Evolutionary conservation across 768 basidiomycete genomes (phyloP).

Genomic region (Daedalea quercina): DNA sequence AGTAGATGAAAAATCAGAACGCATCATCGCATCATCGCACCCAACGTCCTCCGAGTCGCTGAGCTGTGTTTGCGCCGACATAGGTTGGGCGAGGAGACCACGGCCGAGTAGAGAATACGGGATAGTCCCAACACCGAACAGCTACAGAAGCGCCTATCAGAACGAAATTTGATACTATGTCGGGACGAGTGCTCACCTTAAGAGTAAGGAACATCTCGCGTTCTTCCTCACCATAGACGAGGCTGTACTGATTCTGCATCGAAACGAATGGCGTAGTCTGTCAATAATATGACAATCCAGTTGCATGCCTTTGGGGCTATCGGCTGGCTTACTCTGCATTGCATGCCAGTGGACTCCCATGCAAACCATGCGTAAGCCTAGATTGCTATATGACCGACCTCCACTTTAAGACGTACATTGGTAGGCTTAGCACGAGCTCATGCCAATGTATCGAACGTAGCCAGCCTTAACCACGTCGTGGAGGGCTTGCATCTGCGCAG

Average conservation of each 20-base stretch:
- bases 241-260: constrained; percentile 40
- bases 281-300: no score
- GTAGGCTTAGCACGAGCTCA: constrained; percentile 26
- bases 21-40: no score
- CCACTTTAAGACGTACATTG: constrained; percentile 24
- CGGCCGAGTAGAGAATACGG: no score
- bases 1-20: no score
- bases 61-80: no score
- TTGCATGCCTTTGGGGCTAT: not conserved
- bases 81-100: no score
- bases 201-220: constrained; percentile 34
- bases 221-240: constrained; percentile 40
- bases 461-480: constrained; percentile 38
- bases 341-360: no score
- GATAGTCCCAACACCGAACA: no score
- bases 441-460: constrained; percentile 32
- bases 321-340: constrained; percentile 24
- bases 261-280: constrained; percentile 38
- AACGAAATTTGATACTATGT: no score
- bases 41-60: no score
- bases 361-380: not conserved
- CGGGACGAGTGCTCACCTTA: constrained; percentile 10
- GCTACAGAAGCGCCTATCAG: no score
- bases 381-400: no score
- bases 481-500: constrained; percentile 31